Percentiles rank a stretch among this genome's conserved stretches.
Conservation (phyloP, 495 filamentous ascomycete genomes). For the Talaromyces stipitatus region DNA sequence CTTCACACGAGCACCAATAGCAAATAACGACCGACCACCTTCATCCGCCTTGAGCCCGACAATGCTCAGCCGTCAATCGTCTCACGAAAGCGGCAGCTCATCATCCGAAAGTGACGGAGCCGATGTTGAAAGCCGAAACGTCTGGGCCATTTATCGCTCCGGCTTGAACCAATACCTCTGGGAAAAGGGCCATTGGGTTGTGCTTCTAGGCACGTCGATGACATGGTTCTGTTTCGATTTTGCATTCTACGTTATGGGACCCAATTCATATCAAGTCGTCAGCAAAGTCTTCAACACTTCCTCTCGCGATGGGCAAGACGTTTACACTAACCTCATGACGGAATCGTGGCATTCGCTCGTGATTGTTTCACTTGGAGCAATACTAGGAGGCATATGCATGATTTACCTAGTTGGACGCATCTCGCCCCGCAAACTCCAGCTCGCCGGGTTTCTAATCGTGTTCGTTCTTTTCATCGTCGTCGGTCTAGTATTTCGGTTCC, state of each 20-base stretch:
- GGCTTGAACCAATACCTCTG: slow-evolving; percentile 20
- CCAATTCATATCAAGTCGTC: slow-evolving; percentile 33
- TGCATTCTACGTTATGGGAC: slow-evolving; percentile 34
- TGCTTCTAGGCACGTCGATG: slow-evolving; percentile 29
- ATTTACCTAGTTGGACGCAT: slow-evolving; percentile 38
- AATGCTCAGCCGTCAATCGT: neutral
- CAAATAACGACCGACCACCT: neutral
- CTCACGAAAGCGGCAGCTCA: slow-evolving; percentile 2
- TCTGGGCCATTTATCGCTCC: slow-evolving; percentile 9
- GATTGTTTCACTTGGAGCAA: slow-evolving; percentile 38
- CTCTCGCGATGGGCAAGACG: slow-evolving; percentile 13
- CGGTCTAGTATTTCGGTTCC: slow-evolving; percentile 32
- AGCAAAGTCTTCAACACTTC: slow-evolving; percentile 27
- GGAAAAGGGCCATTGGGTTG: slow-evolving; percentile 22
- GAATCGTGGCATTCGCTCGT: slow-evolving; percentile 31
- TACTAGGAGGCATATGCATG: slow-evolving; percentile 37
- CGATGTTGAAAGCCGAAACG: slow-evolving; percentile 7
- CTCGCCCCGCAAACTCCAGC: slow-evolving; percentile 39
- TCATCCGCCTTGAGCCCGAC: slow-evolving; percentile 2
- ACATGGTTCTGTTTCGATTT: slow-evolving; percentile 35
- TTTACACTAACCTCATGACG: slow-evolving; percentile 32
- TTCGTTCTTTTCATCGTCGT: slow-evolving; percentile 41
- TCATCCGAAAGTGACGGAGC: neutral
- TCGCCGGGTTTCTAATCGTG: slow-evolving; percentile 40
- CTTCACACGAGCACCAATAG: neutral